Evolutionary conservation across 768 basidiomycete genomes (phyloP).

Genomic region (Suillus alpinus): DNA sequence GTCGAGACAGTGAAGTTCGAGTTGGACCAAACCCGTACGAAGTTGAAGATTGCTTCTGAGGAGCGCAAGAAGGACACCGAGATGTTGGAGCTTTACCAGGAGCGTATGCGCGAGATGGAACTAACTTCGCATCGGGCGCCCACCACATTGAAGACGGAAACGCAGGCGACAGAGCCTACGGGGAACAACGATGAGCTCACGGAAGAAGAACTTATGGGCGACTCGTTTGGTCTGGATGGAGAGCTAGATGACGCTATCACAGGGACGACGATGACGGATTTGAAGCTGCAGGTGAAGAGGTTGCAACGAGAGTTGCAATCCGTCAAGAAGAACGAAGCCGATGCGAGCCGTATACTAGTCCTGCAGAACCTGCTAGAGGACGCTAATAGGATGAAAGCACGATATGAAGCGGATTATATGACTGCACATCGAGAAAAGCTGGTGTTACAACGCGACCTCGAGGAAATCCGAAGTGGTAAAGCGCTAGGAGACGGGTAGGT

Average conservation of each 20-base stretch:
- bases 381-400: slow-evolving; percentile 83
- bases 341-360: slow-evolving; percentile 75
- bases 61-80: slow-evolving; percentile 81
- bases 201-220: slow-evolving; percentile 50
- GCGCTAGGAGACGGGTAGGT: slow-evolving; percentile 76
- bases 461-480: slow-evolving; percentile 89
- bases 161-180: slow-evolving; percentile 13
- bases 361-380: slow-evolving; percentile 90
- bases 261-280: slow-evolving; percentile 86
- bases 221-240: slow-evolving; percentile 66
- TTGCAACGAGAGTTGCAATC: slow-evolving; percentile 79
- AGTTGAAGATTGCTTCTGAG: slow-evolving; percentile 62
- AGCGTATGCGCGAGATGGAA: slow-evolving; percentile 87
- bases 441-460: slow-evolving; percentile 74
- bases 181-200: slow-evolving; percentile 30
- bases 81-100: slow-evolving; percentile 85
- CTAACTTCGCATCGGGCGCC: slow-evolving; percentile 54
- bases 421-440: slow-evolving; percentile 81
- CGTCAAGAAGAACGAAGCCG: slow-evolving; percentile 69
- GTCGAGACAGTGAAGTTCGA: slow-evolving; percentile 71
- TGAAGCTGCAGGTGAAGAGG: slow-evolving; percentile 83
- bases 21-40: slow-evolving; percentile 70
- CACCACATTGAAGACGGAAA: slow-evolving; percentile 23
- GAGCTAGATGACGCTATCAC: slow-evolving; percentile 86
- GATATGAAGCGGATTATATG: slow-evolving; percentile 88